A percentile compares a stretch with the other conserved stretches of the same genome.
Evolutionary conservation across 768 basidiomycete genomes (phyloP).

Genomic region (Mycena crocata): DNA sequence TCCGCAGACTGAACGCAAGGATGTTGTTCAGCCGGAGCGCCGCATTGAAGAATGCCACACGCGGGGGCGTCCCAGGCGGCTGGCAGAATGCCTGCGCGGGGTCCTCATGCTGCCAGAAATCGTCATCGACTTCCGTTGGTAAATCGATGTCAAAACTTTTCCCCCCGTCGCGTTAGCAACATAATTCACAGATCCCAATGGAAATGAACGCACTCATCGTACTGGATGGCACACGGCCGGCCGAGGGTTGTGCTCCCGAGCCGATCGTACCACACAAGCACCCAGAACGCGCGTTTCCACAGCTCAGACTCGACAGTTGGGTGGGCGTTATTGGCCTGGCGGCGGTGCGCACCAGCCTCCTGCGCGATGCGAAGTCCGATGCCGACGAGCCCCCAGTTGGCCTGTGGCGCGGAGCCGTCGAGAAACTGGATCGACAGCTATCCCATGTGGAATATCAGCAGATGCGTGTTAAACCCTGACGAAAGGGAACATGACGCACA

Average conservation of each 20-base stretch:
- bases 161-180: too few species aligned
- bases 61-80: slow-evolving; percentile 53
- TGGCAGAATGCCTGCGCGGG: slow-evolving; percentile 54
- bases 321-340: slow-evolving; percentile 40
- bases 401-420: slow-evolving; percentile 67
- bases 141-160: slow-evolving; percentile 66
- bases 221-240: slow-evolving; percentile 75
- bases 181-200: neutral
- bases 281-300: slow-evolving; percentile 80
- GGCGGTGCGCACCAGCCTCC: slow-evolving; percentile 78
- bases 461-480: too few species aligned
- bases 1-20: slow-evolving; percentile 59
- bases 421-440: slow-evolving; percentile 66
- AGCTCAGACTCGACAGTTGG: slow-evolving; percentile 72
- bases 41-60: slow-evolving; percentile 55
- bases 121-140: slow-evolving; percentile 43
- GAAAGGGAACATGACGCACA: slow-evolving; percentile 47
- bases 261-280: slow-evolving; percentile 51
- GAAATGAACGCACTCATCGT: slow-evolving; percentile 69
- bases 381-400: slow-evolving; percentile 76
- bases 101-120: slow-evolving; percentile 24
- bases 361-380: slow-evolving; percentile 46
- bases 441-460: neutral
- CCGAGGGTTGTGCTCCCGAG: slow-evolving; percentile 66
- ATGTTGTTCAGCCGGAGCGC: slow-evolving; percentile 50